Evolutionary conservation across 1,139 yeast genomes (phyloP).

Genomic region (Saccharomyces hybrid): DNA sequence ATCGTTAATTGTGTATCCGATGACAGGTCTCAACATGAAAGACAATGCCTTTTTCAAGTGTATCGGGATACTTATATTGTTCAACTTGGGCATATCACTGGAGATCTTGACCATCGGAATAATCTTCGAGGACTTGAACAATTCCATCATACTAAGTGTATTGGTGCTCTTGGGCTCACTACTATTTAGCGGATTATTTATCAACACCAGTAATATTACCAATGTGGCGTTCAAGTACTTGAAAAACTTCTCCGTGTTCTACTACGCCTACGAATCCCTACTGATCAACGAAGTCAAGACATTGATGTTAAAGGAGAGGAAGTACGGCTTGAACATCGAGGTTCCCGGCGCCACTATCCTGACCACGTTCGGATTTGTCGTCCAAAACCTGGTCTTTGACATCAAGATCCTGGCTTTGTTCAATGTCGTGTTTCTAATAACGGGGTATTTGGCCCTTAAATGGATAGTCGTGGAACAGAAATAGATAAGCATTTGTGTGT

Average conservation of each 20-base stretch:
- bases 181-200: slow-evolving; percentile 85
- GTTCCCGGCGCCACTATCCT: slow-evolving; percentile 98
- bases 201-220: slow-evolving; percentile 56
- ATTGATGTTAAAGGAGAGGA: slow-evolving; percentile 73
- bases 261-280: slow-evolving; percentile 89
- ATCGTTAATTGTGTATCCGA: slow-evolving; percentile 80
- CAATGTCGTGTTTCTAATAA: slow-evolving; percentile 44
- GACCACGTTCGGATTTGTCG: slow-evolving; percentile 89
- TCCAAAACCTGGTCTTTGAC: slow-evolving; percentile 66
- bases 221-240: slow-evolving; percentile 54
- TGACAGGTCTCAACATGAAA: slow-evolving; percentile 79
- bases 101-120: slow-evolving; percentile 85
- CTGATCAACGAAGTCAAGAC: slow-evolving; percentile 91
- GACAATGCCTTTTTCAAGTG: slow-evolving; percentile 72
- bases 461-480: slow-evolving; percentile 68
- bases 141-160: slow-evolving; percentile 84
- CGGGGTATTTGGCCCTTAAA: slow-evolving; percentile 73
- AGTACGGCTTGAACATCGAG: slow-evolving; percentile 87
- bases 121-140: slow-evolving; percentile 79
- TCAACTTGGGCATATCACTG: slow-evolving; percentile 78
- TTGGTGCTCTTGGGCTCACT: slow-evolving; percentile 74
- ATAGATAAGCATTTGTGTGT: slow-evolving; percentile 28
- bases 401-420: slow-evolving; percentile 46
- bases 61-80: slow-evolving; percentile 60
- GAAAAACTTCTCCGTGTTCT: slow-evolving; percentile 83